These are phyloP conservation scores for Neoboletus brunneissimus DNA, from an alignment of 768 basidiomycete genomes.

Conservation along the genomic window DNA sequence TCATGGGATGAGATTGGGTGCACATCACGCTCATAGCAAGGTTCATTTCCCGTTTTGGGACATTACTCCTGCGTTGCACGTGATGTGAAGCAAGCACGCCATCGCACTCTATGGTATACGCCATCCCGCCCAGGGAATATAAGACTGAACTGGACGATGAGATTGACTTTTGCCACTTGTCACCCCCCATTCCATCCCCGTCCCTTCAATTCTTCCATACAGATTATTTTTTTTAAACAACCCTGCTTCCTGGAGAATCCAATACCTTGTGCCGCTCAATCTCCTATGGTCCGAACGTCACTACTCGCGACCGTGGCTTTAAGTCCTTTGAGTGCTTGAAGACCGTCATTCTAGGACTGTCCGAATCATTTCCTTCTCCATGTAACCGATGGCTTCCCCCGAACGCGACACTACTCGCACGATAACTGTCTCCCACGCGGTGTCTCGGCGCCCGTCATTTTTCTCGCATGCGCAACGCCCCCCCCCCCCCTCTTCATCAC, in stretches of 20 bases:
- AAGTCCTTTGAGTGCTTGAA: background rate
- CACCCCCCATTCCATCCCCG: background rate
- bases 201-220: too few relatives aligned
- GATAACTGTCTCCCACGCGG: background rate
- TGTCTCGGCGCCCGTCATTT: background rate
- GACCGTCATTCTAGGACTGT: background rate
- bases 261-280: background rate
- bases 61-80: conserved; percentile 10
- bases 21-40: too few relatives aligned
- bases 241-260: background rate
- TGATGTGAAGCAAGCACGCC: conserved; percentile 35
- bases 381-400: background rate
- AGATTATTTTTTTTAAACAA: background rate
- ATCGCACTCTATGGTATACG: conserved; percentile 12
- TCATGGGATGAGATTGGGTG: too few relatives aligned
- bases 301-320: background rate
- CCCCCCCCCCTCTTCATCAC: too few relatives aligned
- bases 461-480: background rate
- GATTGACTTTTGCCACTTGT: background rate
- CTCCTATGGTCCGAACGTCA: background rate
- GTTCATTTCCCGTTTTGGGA: conserved; percentile 1
- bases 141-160: background rate
- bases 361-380: background rate
- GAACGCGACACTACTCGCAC: background rate
- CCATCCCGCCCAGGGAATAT: conserved; percentile 19